Conservation (phyloP, 352 stramenopile species). For the Phytophthora agathidicida region DNA sequence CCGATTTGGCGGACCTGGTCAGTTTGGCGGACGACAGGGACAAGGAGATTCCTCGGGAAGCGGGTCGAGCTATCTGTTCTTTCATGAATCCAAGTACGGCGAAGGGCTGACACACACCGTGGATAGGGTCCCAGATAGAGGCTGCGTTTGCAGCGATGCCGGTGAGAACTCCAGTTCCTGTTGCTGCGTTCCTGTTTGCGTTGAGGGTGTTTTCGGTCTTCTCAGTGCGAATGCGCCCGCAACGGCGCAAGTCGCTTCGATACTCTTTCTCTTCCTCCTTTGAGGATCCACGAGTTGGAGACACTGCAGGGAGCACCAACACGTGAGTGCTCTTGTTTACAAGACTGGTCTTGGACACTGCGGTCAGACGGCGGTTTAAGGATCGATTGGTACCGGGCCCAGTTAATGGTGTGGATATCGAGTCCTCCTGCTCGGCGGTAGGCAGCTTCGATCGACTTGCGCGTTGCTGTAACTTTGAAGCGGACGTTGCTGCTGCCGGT, state of each 20-base stretch:
- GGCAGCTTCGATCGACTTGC: slow-evolving; percentile 15
- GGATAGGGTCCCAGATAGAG: slow-evolving; percentile 73
- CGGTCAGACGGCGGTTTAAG: slow-evolving; percentile 11
- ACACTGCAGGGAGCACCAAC: slow-evolving; percentile 18
- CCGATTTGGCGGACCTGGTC: slow-evolving; percentile 30
- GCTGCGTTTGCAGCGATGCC: slow-evolving; percentile 7
- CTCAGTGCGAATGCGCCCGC: slow-evolving; percentile 34
- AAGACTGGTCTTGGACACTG: not conserved
- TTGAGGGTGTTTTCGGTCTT: slow-evolving; percentile 34
- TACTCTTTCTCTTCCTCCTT: slow-evolving; percentile 19
- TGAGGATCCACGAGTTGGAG: too few species aligned
- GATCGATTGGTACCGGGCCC: slow-evolving; percentile 8
- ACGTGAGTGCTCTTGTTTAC: slow-evolving; percentile 4
- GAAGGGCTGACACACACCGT: slow-evolving; percentile 80
- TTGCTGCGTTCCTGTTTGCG: slow-evolving; percentile 19
- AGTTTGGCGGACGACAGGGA: slow-evolving; percentile 18
- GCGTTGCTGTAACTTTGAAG: slow-evolving; percentile 8
- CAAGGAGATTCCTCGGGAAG: slow-evolving; percentile 14
- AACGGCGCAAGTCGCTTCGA: slow-evolving; percentile 29
- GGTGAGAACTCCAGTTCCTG: slow-evolving; percentile 5
- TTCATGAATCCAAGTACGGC: slow-evolving; percentile 69
- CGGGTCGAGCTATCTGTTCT: slow-evolving; percentile 26
- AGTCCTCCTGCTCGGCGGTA: slow-evolving; percentile 11
- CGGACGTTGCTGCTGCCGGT: slow-evolving; percentile 5
- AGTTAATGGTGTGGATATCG: not conserved